phyloP scores from a whole-genome alignment of 2,329 filamentous ascomycete genomes.

The Fusarium fracticaudum region DNA sequence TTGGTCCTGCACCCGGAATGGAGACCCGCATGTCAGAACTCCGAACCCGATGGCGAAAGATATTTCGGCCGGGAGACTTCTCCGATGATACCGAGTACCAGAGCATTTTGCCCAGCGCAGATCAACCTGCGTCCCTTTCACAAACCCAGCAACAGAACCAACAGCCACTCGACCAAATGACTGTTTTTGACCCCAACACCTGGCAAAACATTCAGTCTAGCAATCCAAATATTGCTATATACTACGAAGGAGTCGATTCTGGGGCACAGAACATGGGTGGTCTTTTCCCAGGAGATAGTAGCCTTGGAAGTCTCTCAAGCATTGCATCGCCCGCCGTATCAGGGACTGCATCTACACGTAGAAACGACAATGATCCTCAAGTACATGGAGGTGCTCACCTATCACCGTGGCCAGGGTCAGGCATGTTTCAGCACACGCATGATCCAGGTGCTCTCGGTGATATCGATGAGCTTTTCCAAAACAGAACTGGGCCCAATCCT shows the following conservation, averaged over 20 bases:
- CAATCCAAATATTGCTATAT: conserved; percentile 18
- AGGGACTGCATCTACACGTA: conserved; percentile 6
- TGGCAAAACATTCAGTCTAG: conserved; percentile 16
- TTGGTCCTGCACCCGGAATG: conserved; percentile 32
- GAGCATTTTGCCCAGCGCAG: conserved; percentile 1
- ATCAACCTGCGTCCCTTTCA: not conserved
- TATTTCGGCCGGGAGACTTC: conserved; percentile 20
- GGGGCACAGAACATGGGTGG: not conserved
- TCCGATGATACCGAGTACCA: not conserved
- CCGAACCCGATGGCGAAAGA: conserved; percentile 28
- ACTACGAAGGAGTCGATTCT: conserved; percentile 14
- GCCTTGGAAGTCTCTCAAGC: conserved; percentile 24
- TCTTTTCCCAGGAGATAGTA: conserved; percentile 13
- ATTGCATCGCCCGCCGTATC: conserved; percentile 27
- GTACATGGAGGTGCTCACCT: not conserved
- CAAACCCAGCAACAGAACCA: not conserved
- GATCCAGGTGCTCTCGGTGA: not conserved
- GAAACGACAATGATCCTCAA: not conserved
- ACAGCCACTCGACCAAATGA: not conserved
- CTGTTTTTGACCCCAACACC: not conserved
- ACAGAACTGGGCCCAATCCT: not conserved
- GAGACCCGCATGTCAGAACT: conserved; percentile 34
- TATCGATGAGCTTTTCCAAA: conserved; percentile 12
- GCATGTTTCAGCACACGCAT: conserved; percentile 5
- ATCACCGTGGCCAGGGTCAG: conserved; percentile 21